Conservation (phyloP, 2,329 filamentous ascomycete genomes). For the Alternaria brassicicola region DNA sequence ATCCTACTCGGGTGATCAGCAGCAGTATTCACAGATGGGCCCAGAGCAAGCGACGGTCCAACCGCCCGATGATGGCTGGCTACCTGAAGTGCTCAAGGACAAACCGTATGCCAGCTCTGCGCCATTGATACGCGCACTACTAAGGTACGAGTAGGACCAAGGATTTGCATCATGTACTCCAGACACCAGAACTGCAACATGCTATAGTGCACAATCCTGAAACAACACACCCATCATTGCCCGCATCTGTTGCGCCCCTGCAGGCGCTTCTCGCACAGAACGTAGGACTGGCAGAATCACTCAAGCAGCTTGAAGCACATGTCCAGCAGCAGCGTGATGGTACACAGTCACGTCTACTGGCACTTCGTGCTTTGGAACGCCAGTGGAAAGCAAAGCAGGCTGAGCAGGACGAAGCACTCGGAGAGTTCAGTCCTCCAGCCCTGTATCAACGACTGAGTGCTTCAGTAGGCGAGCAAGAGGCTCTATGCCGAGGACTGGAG, state of each 20-base stretch:
- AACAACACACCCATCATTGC: constrained; percentile 74
- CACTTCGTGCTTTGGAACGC: constrained; percentile 85
- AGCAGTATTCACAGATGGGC: constrained; percentile 24
- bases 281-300: constrained; percentile 68
- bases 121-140: constrained; percentile 15
- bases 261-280: constrained; percentile 72
- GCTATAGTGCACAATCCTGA: constrained; percentile 72
- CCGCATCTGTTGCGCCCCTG: constrained; percentile 68
- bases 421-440: constrained; percentile 83
- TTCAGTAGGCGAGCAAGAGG: constrained; percentile 81
- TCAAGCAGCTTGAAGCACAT: constrained; percentile 66
- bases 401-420: constrained; percentile 84
- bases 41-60: constrained; percentile 27
- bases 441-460: constrained; percentile 82
- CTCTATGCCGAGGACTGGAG: constrained; percentile 80
- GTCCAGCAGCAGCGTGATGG: constrained; percentile 67
- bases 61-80: constrained; percentile 69
- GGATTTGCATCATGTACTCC: constrained; percentile 74
- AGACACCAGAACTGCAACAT: constrained; percentile 69
- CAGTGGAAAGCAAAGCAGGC: constrained; percentile 88
- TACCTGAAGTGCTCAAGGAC: constrained; percentile 76
- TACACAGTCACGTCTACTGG: constrained; percentile 80
- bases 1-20: constrained; percentile 31
- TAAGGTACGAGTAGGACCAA: constrained; percentile 65
- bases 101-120: constrained; percentile 69